Base-by-base conservation (phyloP, 2,329 filamentous ascomycete genomes). In the Aspergillus sp. region DNA sequence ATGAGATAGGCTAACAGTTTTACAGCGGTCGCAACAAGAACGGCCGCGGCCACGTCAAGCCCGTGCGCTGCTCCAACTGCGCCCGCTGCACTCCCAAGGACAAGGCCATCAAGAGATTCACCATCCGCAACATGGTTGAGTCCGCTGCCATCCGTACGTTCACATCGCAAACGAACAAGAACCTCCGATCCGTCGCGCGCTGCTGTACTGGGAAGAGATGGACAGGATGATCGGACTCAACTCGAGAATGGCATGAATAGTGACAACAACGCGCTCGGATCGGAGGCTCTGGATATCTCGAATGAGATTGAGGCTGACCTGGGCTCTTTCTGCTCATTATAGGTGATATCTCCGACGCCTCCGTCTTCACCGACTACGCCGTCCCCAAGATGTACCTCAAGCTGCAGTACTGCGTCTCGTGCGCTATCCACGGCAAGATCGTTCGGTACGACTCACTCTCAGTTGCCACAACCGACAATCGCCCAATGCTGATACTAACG, bases 321-420 rank as follows among this genome's bases (percentile, higher is more conserved):
- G 49, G 50, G 50, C 57, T 59, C 54, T 23, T 61, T 59, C 50
- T 59, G 52, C 53, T 45, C 55, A 64, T 45, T 68, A 61, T 79
- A 98, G 95, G 95, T 93, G 95, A 99, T 92, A 99, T 99, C 86
- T 97, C 93, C 73, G 95, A 99, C 83, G 95, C 96, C 79, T 98
- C 95, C 79, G 95, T 99, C 84, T 99, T 98, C 86, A 83, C 91
- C 79, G 95, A 99, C 87, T 99, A 99, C 89, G 93, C 93, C 76
- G 94, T 99, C 79, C 95, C 95, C 85, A 99, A 99, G 92, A 99
- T 99, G 96, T 99, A 99, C 92, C 88, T 99, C 85, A 99, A 99
- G 91, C 91, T 99, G 83, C 95, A 99, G 88, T 99, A 99, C 92
- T 99, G 95, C 84, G 95, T 99, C 81, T 98, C 94, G 84, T 99